Conservation (phyloP, 306 rosid species). For the Luffa aegyptiaca region DNA sequence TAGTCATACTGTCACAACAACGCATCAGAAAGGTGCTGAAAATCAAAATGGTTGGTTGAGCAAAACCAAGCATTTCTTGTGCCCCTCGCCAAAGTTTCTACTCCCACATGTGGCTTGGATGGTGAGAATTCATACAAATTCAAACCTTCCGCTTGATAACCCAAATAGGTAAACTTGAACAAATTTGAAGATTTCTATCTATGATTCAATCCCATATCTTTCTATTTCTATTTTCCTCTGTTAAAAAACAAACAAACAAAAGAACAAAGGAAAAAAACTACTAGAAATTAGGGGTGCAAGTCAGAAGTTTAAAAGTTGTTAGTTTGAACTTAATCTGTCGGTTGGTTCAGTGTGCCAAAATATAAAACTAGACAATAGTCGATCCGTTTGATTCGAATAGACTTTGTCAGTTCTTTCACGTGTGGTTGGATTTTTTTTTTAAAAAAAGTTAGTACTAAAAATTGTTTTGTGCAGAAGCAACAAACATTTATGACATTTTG, state of each 20-base stretch:
- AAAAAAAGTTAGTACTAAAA: background rate
- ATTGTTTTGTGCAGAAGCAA: background rate
- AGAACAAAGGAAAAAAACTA: background rate
- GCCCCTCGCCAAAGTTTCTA: background rate
- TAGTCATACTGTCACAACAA: background rate
- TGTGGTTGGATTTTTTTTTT: too few relatives aligned
- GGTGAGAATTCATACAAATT: background rate
- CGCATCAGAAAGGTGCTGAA: background rate
- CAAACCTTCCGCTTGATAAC: background rate
- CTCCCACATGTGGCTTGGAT: background rate
- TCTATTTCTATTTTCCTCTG: background rate
- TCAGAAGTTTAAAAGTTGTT: background rate
- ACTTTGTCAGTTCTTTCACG: background rate
- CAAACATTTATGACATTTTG: background rate
- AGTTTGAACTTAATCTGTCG: background rate
- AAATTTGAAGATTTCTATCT: background rate
- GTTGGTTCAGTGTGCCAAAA: background rate
- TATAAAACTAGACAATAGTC: background rate
- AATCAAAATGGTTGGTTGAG: background rate
- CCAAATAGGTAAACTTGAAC: background rate
- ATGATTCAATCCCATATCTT: background rate
- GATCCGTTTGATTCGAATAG: background rate
- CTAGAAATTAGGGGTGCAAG: background rate
- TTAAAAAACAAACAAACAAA: background rate
- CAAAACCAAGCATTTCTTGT: background rate